Percentiles rank a stretch among this genome's conserved stretches.
Conservation (phyloP, 78 protist genomes). For the Guillardia theta region DNA sequence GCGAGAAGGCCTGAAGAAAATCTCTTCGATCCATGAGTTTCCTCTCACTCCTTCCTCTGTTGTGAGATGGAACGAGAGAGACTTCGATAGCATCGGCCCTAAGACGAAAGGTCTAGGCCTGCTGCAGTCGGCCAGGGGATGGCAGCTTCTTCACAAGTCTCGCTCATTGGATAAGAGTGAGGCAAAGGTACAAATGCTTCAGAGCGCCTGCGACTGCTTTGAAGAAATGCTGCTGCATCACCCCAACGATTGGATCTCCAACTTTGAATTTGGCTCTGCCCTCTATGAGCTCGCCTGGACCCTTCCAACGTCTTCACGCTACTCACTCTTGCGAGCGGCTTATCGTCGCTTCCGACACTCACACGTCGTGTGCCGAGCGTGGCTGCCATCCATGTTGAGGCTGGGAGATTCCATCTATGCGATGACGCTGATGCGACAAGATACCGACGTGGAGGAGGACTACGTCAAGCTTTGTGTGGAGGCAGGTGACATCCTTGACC, state of each 20-base stretch:
- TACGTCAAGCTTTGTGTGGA: not conserved
- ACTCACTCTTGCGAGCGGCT: not conserved
- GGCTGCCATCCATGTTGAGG: not conserved
- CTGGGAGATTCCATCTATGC: not conserved
- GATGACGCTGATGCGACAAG: not conserved
- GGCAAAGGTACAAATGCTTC: not conserved
- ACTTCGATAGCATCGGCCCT: not conserved
- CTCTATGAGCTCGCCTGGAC: not conserved
- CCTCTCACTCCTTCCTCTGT: not conserved
- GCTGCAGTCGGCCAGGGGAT: not conserved
- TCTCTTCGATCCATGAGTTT: not conserved
- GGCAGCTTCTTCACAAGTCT: not conserved
- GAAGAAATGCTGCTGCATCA: not conserved
- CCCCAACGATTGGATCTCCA: constrained; percentile 10
- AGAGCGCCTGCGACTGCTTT: not conserved
- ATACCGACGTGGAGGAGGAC: not conserved
- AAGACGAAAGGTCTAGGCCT: not conserved
- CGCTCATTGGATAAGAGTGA: not conserved
- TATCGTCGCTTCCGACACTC: not conserved
- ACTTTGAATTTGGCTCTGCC: not conserved
- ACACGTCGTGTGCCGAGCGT: not conserved
- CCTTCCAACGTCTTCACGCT: not conserved
- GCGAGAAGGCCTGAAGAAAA: no score
- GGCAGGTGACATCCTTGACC: not conserved
- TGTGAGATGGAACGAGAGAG: not conserved